Evolutionary conservation across 352 stramenopile species (phyloP).

Genomic region (Phytophthora cryptogea): DNA sequence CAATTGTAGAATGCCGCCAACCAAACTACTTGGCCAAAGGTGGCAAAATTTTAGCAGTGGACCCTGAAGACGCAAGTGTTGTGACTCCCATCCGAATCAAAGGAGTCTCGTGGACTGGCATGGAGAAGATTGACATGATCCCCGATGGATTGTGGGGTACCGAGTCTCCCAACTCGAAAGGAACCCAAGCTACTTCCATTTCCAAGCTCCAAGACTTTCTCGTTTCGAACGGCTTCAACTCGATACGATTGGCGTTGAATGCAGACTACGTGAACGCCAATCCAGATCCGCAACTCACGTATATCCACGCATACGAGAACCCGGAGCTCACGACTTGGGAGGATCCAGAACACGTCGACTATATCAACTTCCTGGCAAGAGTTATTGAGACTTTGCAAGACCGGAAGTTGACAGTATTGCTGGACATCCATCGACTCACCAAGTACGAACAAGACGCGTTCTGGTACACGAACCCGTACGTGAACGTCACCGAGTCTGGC

Average conservation of each 20-base stretch:
- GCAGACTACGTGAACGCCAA: slow-evolving; percentile 53
- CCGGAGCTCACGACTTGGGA: slow-evolving; percentile 56
- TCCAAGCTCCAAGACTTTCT: slow-evolving; percentile 56
- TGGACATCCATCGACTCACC: slow-evolving; percentile 62
- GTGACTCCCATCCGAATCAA: slow-evolving; percentile 68
- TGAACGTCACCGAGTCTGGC: slow-evolving; percentile 47
- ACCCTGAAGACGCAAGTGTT: slow-evolving; percentile 39
- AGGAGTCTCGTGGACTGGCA: slow-evolving; percentile 64
- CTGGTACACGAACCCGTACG: slow-evolving; percentile 67
- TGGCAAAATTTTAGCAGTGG: slow-evolving; percentile 60
- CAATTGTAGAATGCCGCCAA: slow-evolving; percentile 62
- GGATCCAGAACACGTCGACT: slow-evolving; percentile 49
- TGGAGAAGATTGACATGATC: slow-evolving; percentile 78
- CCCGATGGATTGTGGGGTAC: slow-evolving; percentile 59
- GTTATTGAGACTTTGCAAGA: slow-evolving; percentile 62
- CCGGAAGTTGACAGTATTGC: slow-evolving; percentile 50
- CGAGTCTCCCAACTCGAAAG: slow-evolving; percentile 31
- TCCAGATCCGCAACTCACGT: slow-evolving; percentile 46
- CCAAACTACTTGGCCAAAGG: slow-evolving; percentile 63
- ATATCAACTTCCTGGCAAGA: slow-evolving; percentile 61
- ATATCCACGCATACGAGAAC: slow-evolving; percentile 70
- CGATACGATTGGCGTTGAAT: slow-evolving; percentile 60
- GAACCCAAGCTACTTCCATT: slow-evolving; percentile 52
- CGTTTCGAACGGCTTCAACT: slow-evolving; percentile 67
- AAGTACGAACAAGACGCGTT: slow-evolving; percentile 60